These are phyloP conservation scores for Aspergillus ibericus DNA, from an alignment of 2,329 filamentous ascomycete species.

Conservation along the genomic window DNA sequence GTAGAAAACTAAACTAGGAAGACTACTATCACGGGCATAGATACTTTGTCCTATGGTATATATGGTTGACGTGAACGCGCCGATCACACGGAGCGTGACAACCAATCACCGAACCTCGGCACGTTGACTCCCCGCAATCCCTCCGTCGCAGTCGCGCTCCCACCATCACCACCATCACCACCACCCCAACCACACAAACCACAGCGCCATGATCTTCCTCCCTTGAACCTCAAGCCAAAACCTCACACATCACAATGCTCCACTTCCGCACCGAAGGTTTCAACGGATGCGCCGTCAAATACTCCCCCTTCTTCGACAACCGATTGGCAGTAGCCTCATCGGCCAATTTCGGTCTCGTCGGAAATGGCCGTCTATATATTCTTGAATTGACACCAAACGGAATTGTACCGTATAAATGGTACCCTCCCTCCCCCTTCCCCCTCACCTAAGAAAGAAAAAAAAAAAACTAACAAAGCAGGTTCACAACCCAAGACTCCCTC, in stretches of 20 bases:
- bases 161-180: neutral
- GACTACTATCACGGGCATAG: neutral
- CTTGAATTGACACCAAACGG: constrained; percentile 80
- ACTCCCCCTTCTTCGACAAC: constrained; percentile 97
- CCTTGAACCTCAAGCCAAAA: neutral
- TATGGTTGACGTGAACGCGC: neutral
- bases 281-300: constrained; percentile 96
- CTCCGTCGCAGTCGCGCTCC: neutral
- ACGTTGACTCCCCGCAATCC: constrained; percentile 3
- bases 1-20: neutral
- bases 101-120: constrained; percentile 10
- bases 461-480: constrained; percentile 53
- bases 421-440: constrained; percentile 13
- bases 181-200: neutral
- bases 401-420: constrained; percentile 82
- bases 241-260: constrained; percentile 61
- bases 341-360: constrained; percentile 96
- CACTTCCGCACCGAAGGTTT: constrained; percentile 91
- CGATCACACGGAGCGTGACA: neutral
- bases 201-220: neutral
- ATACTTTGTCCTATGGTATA: neutral
- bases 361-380: constrained; percentile 87
- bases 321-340: constrained; percentile 84
- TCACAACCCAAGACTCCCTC: constrained; percentile 94
- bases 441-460: neutral